These are phyloP conservation scores for Dioscorea alata DNA, from an alignment of 106 monocot genomes.

Conservation along the genomic window DNA sequence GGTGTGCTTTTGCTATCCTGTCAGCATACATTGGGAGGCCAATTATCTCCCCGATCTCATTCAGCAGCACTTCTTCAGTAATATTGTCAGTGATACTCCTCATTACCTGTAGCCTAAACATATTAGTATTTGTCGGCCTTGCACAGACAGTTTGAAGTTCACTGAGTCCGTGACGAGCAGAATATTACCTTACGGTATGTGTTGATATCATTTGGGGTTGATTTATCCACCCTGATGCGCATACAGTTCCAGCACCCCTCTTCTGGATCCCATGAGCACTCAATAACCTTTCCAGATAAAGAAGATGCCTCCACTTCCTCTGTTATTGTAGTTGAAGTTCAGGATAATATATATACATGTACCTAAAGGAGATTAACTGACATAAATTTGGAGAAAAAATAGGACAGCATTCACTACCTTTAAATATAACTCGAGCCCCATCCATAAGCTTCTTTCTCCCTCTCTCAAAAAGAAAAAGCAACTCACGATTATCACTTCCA, in stretches of 20 bases:
- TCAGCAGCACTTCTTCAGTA: constrained; percentile 50
- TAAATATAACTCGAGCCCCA: constrained; percentile 46
- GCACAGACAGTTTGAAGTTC: too few relatives aligned
- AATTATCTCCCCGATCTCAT: constrained; percentile 47
- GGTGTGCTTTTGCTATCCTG: constrained; percentile 39
- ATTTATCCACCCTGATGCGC: constrained; percentile 56
- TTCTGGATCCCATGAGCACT: constrained; percentile 48
- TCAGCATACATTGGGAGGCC: constrained; percentile 68
- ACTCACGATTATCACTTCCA: constrained; percentile 48
- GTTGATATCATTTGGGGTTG: constrained; percentile 67
- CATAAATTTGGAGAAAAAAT: neutral
- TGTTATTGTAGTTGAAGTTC: neutral
- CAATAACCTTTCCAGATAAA: constrained; percentile 55
- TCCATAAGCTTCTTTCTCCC: constrained; percentile 90
- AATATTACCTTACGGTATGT: constrained; percentile 54
- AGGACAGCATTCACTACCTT: constrained; percentile 27
- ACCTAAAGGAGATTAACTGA: neutral
- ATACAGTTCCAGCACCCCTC: constrained; percentile 52
- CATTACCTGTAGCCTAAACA: constrained; percentile 36
- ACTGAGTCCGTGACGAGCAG: too few relatives aligned
- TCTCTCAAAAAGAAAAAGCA: constrained; percentile 71
- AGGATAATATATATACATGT: neutral
- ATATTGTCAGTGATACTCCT: constrained; percentile 61
- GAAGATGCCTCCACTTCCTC: constrained; percentile 29
- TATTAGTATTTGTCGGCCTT: neutral